Evolutionary conservation across 2,329 filamentous ascomycete genomes (phyloP).

Genomic region (Scedosporium apiospermum): DNA sequence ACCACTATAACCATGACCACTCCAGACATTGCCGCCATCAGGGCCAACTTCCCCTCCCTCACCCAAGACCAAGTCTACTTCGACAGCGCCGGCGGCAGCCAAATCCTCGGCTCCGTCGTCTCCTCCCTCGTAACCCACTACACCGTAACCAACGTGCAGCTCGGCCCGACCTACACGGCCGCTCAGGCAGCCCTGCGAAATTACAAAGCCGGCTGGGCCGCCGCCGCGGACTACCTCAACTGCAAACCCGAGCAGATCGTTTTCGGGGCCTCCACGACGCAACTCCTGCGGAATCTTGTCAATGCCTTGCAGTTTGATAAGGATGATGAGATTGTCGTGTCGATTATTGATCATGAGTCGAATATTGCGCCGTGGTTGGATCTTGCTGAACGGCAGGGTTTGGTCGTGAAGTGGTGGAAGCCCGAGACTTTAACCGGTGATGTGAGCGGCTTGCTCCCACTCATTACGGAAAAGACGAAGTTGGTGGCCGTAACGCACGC

Average conservation of each 20-base stretch:
- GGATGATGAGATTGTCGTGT: conserved; percentile 61
- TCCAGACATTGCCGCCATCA: conserved; percentile 40
- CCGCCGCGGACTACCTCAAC: conserved; percentile 63
- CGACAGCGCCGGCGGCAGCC: conserved; percentile 71
- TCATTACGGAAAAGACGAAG: conserved; percentile 56
- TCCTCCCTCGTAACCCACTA: conserved; percentile 59
- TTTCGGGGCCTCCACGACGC: conserved; percentile 65
- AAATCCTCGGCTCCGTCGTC: conserved; percentile 57
- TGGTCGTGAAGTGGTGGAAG: conserved; percentile 62
- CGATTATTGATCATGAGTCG: conserved; percentile 66
- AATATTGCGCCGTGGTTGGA: conserved; percentile 67
- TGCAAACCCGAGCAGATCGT: conserved; percentile 58
- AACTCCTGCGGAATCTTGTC: conserved; percentile 64
- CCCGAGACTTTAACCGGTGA: conserved; percentile 24
- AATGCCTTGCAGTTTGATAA: conserved; percentile 35
- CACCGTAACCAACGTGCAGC: conserved; percentile 60
- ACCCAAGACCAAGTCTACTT: conserved; percentile 59
- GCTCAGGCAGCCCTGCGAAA: conserved; percentile 48
- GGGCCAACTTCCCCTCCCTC: conserved; percentile 59
- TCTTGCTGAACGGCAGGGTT: conserved; percentile 49
- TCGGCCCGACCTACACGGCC: conserved; percentile 60
- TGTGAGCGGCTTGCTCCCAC: conserved; percentile 41
- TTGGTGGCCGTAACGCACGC: conserved; percentile 66
- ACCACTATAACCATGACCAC: background rate
- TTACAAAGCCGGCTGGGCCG: conserved; percentile 51